A percentile compares a stretch with the other conserved stretches of the same genome.
These are phyloP conservation scores for Tetrahymena elliotti DNA, from an alignment of 73 alveolate genomes.

Conservation along the genomic window DNA sequence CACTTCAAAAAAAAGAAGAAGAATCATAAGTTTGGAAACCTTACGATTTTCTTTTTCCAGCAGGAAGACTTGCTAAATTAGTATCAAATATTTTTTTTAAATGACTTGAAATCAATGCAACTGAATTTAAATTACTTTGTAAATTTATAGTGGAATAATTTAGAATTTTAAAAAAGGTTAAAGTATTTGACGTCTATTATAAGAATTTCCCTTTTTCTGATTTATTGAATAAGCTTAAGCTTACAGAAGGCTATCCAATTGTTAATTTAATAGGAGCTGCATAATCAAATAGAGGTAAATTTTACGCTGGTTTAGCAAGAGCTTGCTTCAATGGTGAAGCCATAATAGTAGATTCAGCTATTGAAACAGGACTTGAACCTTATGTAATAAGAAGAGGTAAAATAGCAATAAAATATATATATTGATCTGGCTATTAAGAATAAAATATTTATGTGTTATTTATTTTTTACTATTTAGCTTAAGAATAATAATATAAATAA, in stretches of 20 bases:
- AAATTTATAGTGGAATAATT: neutral
- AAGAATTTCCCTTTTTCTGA: conserved; percentile 15
- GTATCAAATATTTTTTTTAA: neutral
- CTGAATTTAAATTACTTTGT: neutral
- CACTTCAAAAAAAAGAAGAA: conserved; percentile 43
- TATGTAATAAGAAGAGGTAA: conserved; percentile 26
- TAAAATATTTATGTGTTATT: too few species aligned
- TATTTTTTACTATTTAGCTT: neutral
- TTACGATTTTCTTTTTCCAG: conserved; percentile 92
- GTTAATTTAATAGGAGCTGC: conserved; percentile 86
- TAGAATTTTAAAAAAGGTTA: neutral
- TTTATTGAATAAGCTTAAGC: conserved; percentile 6
- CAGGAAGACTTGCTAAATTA: conserved; percentile 90
- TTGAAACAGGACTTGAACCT: conserved; percentile 66
- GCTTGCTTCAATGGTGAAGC: conserved; percentile 97
- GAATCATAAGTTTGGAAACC: conserved; percentile 64
- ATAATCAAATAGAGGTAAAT: conserved; percentile 74
- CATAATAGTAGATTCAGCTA: conserved; percentile 84
- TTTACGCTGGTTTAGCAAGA: conserved; percentile 91
- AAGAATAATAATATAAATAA: neutral
- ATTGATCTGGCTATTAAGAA: too few species aligned
- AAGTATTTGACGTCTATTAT: conserved; percentile 6
- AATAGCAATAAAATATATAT: too few species aligned
- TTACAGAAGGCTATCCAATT: conserved; percentile 46
- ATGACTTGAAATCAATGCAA: neutral